Evolutionary conservation across 2,329 filamentous ascomycete genomes (phyloP).

Genomic region (Ilyonectria destructans): DNA sequence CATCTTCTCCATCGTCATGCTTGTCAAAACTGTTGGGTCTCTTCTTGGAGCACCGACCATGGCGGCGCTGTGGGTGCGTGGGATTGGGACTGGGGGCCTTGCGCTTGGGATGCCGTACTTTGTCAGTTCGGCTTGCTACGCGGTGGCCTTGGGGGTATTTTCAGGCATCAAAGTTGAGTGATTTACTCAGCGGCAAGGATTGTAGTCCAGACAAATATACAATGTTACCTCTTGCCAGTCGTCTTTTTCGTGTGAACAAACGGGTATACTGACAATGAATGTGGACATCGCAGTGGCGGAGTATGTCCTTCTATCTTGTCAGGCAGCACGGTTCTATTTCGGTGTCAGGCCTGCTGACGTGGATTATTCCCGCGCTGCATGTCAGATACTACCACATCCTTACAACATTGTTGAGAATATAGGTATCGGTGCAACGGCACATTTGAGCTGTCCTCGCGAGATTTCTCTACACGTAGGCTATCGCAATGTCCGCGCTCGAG

Average conservation of each 20-base stretch:
- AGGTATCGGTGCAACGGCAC: no score
- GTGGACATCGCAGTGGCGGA: no score
- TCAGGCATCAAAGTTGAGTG: constrained; percentile 29
- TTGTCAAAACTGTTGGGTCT: constrained; percentile 65
- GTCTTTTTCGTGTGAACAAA: neutral
- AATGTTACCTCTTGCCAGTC: neutral
- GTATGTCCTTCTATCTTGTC: no score
- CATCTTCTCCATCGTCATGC: constrained; percentile 67
- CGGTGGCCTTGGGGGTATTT: constrained; percentile 40
- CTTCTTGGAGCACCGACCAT: constrained; percentile 65
- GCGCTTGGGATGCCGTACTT: constrained; percentile 49
- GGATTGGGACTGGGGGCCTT: constrained; percentile 56
- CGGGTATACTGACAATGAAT: neutral
- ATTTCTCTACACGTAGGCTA: no score
- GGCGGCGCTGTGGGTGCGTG: constrained; percentile 64
- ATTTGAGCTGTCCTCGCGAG: no score
- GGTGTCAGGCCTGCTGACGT: no score
- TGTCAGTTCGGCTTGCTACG: constrained; percentile 44
- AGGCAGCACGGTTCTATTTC: no score
- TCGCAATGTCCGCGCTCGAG: neutral
- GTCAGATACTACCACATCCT: no score
- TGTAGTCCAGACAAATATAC: neutral
- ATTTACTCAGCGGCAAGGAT: neutral
- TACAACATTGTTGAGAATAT: no score
- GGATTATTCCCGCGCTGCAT: no score